Evolutionary conservation across 768 basidiomycete genomes (phyloP), one percentile per base, ranked within the genome.

Genomic region (Cyclocybe aegerita): DNA sequence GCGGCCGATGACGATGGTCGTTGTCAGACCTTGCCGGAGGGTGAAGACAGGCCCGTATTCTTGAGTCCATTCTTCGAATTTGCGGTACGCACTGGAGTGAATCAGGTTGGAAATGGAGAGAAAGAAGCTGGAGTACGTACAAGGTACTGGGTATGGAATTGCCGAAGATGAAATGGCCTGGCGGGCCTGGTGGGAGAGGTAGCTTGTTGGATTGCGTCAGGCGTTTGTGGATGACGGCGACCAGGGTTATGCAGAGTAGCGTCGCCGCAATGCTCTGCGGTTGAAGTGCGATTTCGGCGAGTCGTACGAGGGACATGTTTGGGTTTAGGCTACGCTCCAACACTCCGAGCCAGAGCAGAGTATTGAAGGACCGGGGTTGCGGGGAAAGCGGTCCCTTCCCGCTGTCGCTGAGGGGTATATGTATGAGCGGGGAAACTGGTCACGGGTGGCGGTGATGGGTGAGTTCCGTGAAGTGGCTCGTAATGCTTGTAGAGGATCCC

Each of bases 11-110:
- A 84, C 69, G 48, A 80, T 62, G 39, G 73, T 68, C 8, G 67
- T 70, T 8, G 65, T 65, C 9, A 69, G 59, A 1, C 85, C 84
- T 48, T 80, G 69, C 0, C 78, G 73, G 2, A 86, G 62, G 0
- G 80, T 76, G 55, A 85, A 82, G 7, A 86, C 70, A 0, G 84
- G 79, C 0, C 85, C 85, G 53, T 86, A 86, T 54, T 76, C 61
- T 59, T 82, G 73, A 6, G 79, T 76, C 78, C 82, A 83, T 54
- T 80, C 74, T 34, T 81, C 78, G 47, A 83, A 85, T 46, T 76
- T 68, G 15, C 77, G 74, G 52, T 79, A 77, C 0, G 74, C 70
- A 48, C 77, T 79, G 16, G 17, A 36, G n/a, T 2, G 5, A 10
- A n/a, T 29, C 9, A 17, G 23, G 9, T 31, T 7, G 2, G 12